Percentiles rank a stretch among this genome's conserved stretches.
Conservation (phyloP, 495 filamentous ascomycete genomes). For the Penicillium waksmanii region DNA sequence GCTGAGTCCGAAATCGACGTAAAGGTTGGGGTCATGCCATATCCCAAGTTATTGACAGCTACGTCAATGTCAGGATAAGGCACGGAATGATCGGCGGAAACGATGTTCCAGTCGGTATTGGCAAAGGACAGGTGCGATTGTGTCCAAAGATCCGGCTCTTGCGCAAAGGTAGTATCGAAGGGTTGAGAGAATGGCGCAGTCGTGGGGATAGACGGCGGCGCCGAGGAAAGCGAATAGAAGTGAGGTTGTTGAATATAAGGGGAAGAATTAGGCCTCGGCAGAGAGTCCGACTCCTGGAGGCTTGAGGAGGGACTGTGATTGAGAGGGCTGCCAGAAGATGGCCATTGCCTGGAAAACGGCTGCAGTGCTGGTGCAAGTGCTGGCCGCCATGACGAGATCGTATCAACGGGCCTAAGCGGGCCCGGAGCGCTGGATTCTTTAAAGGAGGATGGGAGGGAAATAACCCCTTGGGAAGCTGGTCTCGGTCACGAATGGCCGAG, state of each 20-base stretch:
- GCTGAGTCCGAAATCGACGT: conserved; percentile 32
- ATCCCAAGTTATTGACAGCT: conserved; percentile 18
- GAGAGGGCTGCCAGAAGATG: conserved; percentile 27
- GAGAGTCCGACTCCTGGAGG: conserved; percentile 22
- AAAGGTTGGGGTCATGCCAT: conserved; percentile 25
- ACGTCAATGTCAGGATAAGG: conserved; percentile 22
- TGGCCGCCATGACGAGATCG: conserved; percentile 33
- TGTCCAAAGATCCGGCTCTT: conserved; percentile 32
- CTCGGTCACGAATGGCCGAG: conserved; percentile 24
- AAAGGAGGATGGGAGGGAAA: background rate
- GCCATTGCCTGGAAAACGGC: conserved; percentile 20
- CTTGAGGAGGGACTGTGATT: conserved; percentile 19
- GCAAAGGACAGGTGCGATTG: conserved; percentile 28
- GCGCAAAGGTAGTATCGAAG: conserved; percentile 24
- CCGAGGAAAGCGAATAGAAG: conserved; percentile 21
- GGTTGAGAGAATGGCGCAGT: conserved; percentile 22
- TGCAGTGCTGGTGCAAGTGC: conserved; percentile 26
- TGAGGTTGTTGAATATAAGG: conserved; percentile 10
- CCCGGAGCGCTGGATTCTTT: conserved; percentile 25
- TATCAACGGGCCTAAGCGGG: conserved; percentile 36
- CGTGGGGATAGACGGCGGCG: conserved; percentile 21
- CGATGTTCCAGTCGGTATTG: conserved; percentile 32
- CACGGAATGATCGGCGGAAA: conserved; percentile 18
- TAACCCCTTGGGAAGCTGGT: conserved; percentile 1
- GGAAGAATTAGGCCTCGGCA: conserved; percentile 20